Evolutionary conservation across 225 moss, liverwort and hornwort species (phyloP).

Genomic region (Ulota crispa): DNA sequence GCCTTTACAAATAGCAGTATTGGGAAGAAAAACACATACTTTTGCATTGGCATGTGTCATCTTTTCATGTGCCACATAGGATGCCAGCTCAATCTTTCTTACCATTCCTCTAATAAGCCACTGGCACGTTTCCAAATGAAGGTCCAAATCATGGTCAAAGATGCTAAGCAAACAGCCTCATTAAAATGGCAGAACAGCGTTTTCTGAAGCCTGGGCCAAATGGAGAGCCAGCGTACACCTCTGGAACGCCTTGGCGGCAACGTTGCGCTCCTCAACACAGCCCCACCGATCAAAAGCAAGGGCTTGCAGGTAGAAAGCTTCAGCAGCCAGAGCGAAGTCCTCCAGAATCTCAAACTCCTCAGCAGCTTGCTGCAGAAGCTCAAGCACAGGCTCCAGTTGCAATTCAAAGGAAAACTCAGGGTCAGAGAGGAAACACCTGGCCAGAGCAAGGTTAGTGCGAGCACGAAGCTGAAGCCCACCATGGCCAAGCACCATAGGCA

Average conservation of each 20-base stretch:
- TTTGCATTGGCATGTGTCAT: background rate
- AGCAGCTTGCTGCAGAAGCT: conserved; percentile 68
- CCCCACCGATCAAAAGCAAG: conserved; percentile 63
- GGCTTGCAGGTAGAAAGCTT: conserved; percentile 82
- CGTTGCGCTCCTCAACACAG: conserved; percentile 60
- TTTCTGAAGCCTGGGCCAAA: conserved; percentile 42
- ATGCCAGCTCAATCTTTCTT: background rate
- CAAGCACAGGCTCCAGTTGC: conserved; percentile 54
- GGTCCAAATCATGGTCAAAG: background rate
- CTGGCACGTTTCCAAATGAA: background rate
- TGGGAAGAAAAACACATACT: background rate
- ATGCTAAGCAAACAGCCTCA: background rate
- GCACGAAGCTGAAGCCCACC: conserved; percentile 81
- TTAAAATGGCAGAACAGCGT: conserved; percentile 49
- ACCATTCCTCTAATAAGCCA: background rate
- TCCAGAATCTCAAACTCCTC: conserved; percentile 64
- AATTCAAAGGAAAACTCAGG: conserved; percentile 46
- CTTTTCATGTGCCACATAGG: background rate
- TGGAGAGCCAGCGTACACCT: conserved; percentile 48
- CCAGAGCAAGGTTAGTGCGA: conserved; percentile 71
- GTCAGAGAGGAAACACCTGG: conserved; percentile 66
- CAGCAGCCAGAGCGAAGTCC: conserved; percentile 59
- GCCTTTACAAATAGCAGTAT: background rate
- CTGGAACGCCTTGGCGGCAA: conserved; percentile 55
- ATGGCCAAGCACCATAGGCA: conserved; percentile 87